Percentiles rank a stretch among this genome's conserved stretches.
Conservation (phyloP, 805 yeast genomes). For the Saccharomycopsis babjevae region DNA sequence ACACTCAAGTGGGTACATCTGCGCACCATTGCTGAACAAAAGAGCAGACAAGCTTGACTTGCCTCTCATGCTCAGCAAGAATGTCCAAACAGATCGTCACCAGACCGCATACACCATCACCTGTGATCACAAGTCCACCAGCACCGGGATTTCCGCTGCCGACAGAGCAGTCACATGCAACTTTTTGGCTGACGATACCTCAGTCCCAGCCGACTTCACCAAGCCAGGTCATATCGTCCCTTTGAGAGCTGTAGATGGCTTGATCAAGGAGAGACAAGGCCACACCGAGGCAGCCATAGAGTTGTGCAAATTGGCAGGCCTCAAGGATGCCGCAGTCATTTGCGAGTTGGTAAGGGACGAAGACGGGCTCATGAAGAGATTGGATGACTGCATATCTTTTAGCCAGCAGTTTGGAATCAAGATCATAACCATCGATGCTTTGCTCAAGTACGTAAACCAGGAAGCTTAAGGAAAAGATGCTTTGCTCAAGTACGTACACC, state of each 20-base stretch:
- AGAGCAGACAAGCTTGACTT: conserved; percentile 74
- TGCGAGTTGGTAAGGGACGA: conserved; percentile 89
- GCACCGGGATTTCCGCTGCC: conserved; percentile 93
- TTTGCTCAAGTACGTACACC: no score
- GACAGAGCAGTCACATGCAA: conserved; percentile 82
- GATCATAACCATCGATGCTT: conserved; percentile 67
- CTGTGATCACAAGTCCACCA: conserved; percentile 79
- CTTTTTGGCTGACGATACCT: conserved; percentile 50
- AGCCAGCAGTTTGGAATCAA: conserved; percentile 51
- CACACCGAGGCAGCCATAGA: conserved; percentile 98
- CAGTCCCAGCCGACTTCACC: conserved; percentile 57
- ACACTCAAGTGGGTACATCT: conserved; percentile 81
- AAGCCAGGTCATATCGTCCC: conserved; percentile 96
- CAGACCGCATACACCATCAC: conserved; percentile 96
- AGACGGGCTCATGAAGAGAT: conserved; percentile 93
- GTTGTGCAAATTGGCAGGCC: conserved; percentile 63
- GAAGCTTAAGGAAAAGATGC: neutral
- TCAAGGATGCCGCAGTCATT: conserved; percentile 81
- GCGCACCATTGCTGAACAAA: conserved; percentile 74
- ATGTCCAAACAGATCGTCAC: conserved; percentile 64
- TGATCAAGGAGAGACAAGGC: conserved; percentile 74
- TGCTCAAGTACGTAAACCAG: conserved; percentile 33
- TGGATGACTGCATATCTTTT: conserved; percentile 74
- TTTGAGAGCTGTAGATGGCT: conserved; percentile 79
- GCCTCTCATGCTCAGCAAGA: conserved; percentile 52